Percentiles rank a stretch among this genome's conserved stretches.
phyloP scores from a whole-genome alignment of 169 alveolate species.

The Eimeria zaria region DNA sequence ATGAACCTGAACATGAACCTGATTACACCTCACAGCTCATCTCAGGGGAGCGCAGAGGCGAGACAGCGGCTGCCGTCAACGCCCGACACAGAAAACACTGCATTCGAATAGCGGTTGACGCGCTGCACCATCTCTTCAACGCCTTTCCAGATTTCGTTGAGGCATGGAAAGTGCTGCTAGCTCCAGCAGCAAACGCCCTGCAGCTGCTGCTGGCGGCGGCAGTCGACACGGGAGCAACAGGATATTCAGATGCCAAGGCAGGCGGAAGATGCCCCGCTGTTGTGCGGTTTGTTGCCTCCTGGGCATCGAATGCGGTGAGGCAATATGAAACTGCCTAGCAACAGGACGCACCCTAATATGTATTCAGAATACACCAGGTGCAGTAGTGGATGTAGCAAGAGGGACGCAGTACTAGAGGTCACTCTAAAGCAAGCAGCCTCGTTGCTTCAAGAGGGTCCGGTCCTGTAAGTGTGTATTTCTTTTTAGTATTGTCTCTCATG shows the following conservation, averaged over 20 bases:
- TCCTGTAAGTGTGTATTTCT: neutral
- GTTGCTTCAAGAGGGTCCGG: neutral
- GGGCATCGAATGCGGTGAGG: slow-evolving; percentile 79
- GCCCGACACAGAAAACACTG: slow-evolving; percentile 52
- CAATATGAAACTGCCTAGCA: too few relatives aligned
- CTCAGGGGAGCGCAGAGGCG: neutral
- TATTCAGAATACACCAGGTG: too few relatives aligned
- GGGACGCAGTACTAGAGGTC: neutral
- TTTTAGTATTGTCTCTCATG: neutral
- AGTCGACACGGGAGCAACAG: slow-evolving; percentile 81
- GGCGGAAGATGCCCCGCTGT: slow-evolving; percentile 66
- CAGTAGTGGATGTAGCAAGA: neutral
- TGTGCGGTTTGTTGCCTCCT: slow-evolving; percentile 70
- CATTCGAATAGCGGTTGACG: slow-evolving; percentile 27
- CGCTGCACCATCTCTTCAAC: slow-evolving; percentile 39
- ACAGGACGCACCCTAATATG: too few relatives aligned
- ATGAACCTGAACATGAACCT: neutral
- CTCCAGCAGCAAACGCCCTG: slow-evolving; percentile 57
- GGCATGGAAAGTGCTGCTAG: slow-evolving; percentile 57
- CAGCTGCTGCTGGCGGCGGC: slow-evolving; percentile 81
- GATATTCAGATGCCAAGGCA: neutral
- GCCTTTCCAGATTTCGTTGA: slow-evolving; percentile 54
- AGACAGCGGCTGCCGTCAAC: neutral
- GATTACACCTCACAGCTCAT: neutral
- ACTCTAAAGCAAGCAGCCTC: neutral